These are phyloP conservation scores for Dichomitus squalens DNA, from an alignment of 1,284 basidiomycete species.

Conservation along the genomic window DNA sequence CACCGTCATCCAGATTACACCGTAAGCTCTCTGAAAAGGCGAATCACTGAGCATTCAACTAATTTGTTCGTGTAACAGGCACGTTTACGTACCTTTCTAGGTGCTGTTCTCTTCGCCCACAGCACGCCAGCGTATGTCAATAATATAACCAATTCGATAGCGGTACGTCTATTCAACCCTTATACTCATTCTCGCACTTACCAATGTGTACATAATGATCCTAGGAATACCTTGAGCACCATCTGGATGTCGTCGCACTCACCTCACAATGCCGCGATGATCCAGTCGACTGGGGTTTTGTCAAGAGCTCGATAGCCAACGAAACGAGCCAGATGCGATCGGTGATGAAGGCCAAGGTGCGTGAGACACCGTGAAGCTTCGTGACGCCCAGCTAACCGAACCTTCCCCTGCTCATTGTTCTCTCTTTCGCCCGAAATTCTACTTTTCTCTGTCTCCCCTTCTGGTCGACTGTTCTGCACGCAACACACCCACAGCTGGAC, in stretches of 20 bases:
- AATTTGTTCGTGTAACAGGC: not conserved
- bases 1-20: too few relatives aligned
- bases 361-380: too few relatives aligned
- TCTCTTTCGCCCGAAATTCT: too few relatives aligned
- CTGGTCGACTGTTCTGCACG: not conserved
- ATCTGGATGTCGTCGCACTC: not conserved
- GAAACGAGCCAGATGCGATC: not conserved
- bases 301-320: constrained; percentile 3
- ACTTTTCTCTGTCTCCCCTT: too few relatives aligned
- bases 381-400: too few relatives aligned
- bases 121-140: constrained; percentile 6
- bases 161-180: not conserved
- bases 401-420: too few relatives aligned
- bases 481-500: not conserved
- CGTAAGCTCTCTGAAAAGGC: too few relatives aligned
- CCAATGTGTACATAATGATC: not conserved
- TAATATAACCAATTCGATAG: not conserved
- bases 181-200: not conserved
- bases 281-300: constrained; percentile 4
- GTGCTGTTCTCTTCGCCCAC: constrained; percentile 1
- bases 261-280: not conserved
- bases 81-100: not conserved
- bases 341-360: constrained; percentile 4
- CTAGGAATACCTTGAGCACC: constrained; percentile 2
- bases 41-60: too few relatives aligned